phyloP scores from a whole-genome alignment of 805 yeast genomes.

The Jamesozyma rosinii region DNA sequence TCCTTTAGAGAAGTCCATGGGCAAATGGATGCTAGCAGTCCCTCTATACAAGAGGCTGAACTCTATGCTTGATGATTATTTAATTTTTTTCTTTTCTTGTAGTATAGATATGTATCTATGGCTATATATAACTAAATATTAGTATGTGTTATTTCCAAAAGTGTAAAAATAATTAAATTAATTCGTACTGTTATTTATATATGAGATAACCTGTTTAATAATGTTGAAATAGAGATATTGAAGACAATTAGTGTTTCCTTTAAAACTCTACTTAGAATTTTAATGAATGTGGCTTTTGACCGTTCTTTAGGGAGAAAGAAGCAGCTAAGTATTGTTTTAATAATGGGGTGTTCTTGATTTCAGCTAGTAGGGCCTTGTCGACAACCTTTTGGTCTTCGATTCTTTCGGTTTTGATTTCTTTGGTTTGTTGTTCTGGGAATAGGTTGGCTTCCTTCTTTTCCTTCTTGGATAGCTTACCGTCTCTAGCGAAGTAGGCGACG shows the following conservation, averaged over 20 bases:
- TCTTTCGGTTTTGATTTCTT: conserved; percentile 86
- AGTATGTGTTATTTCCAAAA: background rate
- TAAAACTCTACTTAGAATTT: conserved; percentile 56
- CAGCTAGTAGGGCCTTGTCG: conserved; percentile 82
- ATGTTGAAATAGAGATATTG: background rate
- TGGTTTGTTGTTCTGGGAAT: conserved; percentile 68
- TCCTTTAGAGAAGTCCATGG: too few species aligned
- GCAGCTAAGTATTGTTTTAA: conserved; percentile 91
- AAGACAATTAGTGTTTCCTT: background rate
- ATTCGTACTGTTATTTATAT: background rate
- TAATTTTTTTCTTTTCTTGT: background rate
- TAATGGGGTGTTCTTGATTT: conserved; percentile 92
- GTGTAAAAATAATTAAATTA: background rate
- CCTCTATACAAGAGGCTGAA: too few species aligned
- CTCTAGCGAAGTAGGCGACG: conserved; percentile 92
- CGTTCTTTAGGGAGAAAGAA: conserved; percentile 90
- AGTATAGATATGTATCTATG: too few species aligned
- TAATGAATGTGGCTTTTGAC: conserved; percentile 96
- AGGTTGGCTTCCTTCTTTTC: conserved; percentile 83
- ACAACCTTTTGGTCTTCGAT: conserved; percentile 91
- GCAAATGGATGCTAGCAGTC: too few species aligned
- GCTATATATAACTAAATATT: too few species aligned
- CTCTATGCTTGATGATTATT: background rate
- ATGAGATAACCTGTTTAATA: background rate
- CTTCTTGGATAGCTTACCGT: conserved; percentile 62